Conservation (phyloP, 306 rosid species). For the Medicago truncatula region MtrunA17r5.0-ANR NC_053042.1:20396001-20396500, state of each 20-base stretch:
- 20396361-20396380: not conserved
- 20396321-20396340: slow-evolving; percentile 6
- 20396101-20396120: no score
- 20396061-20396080: no score
- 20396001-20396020: no score
- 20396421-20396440: not conserved
- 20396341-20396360: not conserved
- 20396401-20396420: not conserved
- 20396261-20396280: not conserved
- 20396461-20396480: not conserved
- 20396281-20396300: not conserved
- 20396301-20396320: not conserved
- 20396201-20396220: not conserved
- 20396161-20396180: no score
- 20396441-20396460: not conserved
- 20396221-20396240: not conserved
- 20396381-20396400: not conserved
- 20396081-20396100: no score
- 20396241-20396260: not conserved
- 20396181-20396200: no score
- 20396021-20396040: no score
- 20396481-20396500: not conserved
- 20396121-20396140: not conserved
- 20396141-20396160: no score
- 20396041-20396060: no score